Evolutionary conservation across 352 stramenopile species (phyloP).

Genomic region (Globisporangium perplexum): DNA sequence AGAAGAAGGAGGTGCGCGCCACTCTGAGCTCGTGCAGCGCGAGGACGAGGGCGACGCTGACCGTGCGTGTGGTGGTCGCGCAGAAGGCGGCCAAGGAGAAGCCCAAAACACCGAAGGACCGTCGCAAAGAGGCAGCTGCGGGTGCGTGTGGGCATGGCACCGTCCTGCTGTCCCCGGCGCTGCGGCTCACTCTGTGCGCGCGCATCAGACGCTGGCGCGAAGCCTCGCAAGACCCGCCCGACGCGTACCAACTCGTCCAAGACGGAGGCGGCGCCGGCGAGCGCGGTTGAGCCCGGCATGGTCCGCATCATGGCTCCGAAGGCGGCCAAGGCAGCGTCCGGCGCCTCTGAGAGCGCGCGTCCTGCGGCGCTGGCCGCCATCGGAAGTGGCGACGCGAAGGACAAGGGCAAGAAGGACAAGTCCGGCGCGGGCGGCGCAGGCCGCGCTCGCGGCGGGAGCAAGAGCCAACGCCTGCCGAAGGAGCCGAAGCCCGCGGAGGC

Average conservation of each 20-base stretch:
- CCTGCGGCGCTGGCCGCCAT: background rate
- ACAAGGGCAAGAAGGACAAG: constrained; percentile 19
- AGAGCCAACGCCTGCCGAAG: constrained; percentile 21
- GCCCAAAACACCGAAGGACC: constrained; percentile 14
- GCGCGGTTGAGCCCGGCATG: constrained; percentile 27
- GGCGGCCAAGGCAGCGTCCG: constrained; percentile 1
- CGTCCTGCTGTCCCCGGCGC: background rate
- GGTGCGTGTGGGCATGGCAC: background rate
- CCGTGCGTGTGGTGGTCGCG: background rate
- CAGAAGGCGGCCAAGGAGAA: constrained; percentile 17
- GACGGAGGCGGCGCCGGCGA: constrained; percentile 19
- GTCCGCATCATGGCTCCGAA: constrained; percentile 56
- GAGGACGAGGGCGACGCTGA: no score
- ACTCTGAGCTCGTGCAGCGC: no score
- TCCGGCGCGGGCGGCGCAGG: background rate
- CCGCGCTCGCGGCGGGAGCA: constrained; percentile 18
- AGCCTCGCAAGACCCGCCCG: constrained; percentile 32
- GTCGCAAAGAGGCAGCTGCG: constrained; percentile 3
- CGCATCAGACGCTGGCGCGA: constrained; percentile 22
- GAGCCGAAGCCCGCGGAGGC: constrained; percentile 22
- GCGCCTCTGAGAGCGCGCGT: background rate
- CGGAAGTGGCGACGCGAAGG: constrained; percentile 2
- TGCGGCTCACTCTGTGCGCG: no score
- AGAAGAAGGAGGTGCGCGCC: constrained; percentile 39
- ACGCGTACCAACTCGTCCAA: constrained; percentile 18